Base-by-base conservation (phyloP, 2,329 filamentous ascomycete species). In the Davidsoniella australis region DNA sequence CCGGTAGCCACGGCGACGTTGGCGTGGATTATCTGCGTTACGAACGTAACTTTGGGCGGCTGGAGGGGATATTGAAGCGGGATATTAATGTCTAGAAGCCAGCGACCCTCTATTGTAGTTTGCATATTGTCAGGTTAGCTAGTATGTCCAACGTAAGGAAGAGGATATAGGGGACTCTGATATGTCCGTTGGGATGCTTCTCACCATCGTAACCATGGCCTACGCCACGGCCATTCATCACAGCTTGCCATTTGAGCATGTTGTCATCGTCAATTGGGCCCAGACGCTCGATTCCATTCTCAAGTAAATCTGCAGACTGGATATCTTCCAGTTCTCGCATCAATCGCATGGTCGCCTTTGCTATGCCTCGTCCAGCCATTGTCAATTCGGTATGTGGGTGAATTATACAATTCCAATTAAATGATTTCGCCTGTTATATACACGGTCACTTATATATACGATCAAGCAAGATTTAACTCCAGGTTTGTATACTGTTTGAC, bases 21-120 rank as follows among this genome's bases (percentile, higher is more conserved):
- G 44, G 88, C 80, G 67, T 94, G 87, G 58, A 85, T 83, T 56
- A 93, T 78, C 54, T 78, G 77, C 36, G 87, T 98, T n/a, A 72
- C 67, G 68, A 98, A 98, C 51, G 66, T 70, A 56, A 98, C 80
- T 39, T 69, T 72, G 1, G 91, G 91, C 1, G 91, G 82, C 1
- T 74, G 65, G 51, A 83, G 72, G 2, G 91, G 91, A 65, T 98
- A 96, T 39, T 73, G 76, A 0, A 73, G 56, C 0, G 91, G 88
- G 58, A 96, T 75, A 46, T 69, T 62, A 63, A 98, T 87, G 60
- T 67, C 63, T 58, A 98, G 76, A 53, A 83, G 78, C 88, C 88
- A 98, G 58, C 80, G 77, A 54, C 91, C 91, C 51, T 65, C 72
- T 77, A 58, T 53, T 23, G 36, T 8, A 20, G 37, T 17, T 29